These are phyloP conservation scores for Collybia mongolica DNA, from an alignment of 768 basidiomycete species.

Conservation along the genomic window DNA sequence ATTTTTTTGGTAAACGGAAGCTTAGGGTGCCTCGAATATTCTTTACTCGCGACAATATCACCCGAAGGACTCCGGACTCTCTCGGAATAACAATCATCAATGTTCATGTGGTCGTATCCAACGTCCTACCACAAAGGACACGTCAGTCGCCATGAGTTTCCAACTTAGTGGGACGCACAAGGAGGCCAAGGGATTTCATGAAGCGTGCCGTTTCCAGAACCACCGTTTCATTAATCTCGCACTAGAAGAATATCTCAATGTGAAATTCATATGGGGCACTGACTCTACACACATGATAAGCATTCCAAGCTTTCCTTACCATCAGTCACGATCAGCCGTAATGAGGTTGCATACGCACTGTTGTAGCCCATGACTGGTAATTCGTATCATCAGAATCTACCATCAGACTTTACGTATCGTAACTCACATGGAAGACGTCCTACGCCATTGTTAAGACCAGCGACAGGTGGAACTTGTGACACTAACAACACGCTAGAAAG, in stretches of 20 bases:
- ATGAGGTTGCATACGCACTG: slow-evolving; percentile 37
- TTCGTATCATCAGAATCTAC: neutral
- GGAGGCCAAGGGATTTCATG: slow-evolving; percentile 58
- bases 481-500: slow-evolving; percentile 3
- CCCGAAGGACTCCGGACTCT: slow-evolving; percentile 48
- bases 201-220: slow-evolving; percentile 48
- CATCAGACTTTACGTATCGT: neutral
- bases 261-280: neutral
- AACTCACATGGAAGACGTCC: slow-evolving; percentile 36
- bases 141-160: neutral
- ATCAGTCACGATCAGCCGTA: neutral
- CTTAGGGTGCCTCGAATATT: neutral
- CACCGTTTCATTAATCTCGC: slow-evolving; percentile 54
- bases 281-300: slow-evolving; percentile 49
- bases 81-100: slow-evolving; percentile 68
- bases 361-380: slow-evolving; percentile 62
- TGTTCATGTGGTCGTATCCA: slow-evolving; percentile 59
- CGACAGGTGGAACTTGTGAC: neutral
- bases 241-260: slow-evolving; percentile 33
- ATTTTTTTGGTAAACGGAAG: neutral
- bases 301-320: slow-evolving; percentile 58
- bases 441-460: slow-evolving; percentile 30
- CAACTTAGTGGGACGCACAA: slow-evolving; percentile 26
- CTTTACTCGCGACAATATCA: slow-evolving; percentile 50
- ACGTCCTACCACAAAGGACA: slow-evolving; percentile 35